Percentiles rank a stretch among this genome's conserved stretches.
phyloP scores from a whole-genome alignment of 108 stramenopile genomes.

The Ochromonas danica region DNA sequence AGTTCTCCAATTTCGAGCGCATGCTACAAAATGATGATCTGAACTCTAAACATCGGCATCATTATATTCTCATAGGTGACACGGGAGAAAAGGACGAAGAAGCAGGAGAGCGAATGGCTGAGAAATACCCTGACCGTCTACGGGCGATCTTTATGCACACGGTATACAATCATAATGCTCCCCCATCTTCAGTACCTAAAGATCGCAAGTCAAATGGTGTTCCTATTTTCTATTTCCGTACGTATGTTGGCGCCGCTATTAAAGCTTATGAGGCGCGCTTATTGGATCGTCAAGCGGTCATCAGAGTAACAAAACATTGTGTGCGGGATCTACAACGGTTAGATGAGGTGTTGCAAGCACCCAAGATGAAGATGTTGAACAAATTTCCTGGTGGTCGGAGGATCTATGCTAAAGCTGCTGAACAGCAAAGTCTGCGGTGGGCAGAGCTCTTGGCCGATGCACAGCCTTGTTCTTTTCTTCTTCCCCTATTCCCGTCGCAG shows the following conservation, averaged over 20 bases:
- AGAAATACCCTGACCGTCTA: constrained; percentile 79
- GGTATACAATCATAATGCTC: constrained; percentile 44
- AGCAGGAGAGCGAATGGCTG: constrained; percentile 82
- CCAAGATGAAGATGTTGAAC: no score
- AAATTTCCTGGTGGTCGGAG: no score
- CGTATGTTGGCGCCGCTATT: constrained; percentile 85
- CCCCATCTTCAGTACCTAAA: background rate
- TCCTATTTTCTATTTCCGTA: constrained; percentile 81
- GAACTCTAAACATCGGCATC: no score
- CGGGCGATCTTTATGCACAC: constrained; percentile 84
- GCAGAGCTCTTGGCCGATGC: no score
- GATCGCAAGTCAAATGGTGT: constrained; percentile 67
- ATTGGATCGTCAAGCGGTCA: constrained; percentile 69
- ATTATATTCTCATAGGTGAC: constrained; percentile 87
- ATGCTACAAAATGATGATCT: constrained; percentile 74
- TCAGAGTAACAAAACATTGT: constrained; percentile 56
- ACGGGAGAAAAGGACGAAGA: constrained; percentile 88
- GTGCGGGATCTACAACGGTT: no score
- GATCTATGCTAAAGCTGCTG: no score
- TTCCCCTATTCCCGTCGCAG: no score
- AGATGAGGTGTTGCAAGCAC: no score
- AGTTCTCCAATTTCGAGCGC: constrained; percentile 80
- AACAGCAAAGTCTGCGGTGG: no score
- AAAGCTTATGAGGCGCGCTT: constrained; percentile 73
- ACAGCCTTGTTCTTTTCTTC: no score